Conservation (phyloP, 176 grass and related monocot species). For the Paspalum notatum region DNA sequence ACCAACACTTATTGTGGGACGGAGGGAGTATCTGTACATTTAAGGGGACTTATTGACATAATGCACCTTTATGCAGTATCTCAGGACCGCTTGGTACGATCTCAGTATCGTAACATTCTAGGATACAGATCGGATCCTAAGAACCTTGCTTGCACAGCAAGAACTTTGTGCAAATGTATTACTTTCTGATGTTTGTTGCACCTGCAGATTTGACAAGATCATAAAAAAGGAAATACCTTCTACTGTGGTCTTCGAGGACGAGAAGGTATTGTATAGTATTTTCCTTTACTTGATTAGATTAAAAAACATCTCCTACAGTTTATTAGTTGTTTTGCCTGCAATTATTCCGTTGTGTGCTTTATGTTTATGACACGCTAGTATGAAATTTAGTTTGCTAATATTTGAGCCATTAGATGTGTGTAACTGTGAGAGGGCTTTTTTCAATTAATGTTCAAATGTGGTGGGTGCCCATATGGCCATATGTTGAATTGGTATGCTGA, state of each 20-base stretch:
- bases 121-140: too few relatives aligned
- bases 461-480: not conserved
- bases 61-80: too few relatives aligned
- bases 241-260: constrained; percentile 83
- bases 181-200: constrained; percentile 43
- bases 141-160: not conserved
- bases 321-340: not conserved
- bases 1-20: too few relatives aligned
- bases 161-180: constrained; percentile 17
- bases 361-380: not conserved
- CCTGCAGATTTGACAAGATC: constrained; percentile 95
- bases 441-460: not conserved
- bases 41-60: too few relatives aligned
- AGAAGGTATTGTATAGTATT: constrained; percentile 58
- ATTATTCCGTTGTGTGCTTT: not conserved
- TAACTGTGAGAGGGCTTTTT: not conserved
- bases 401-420: not conserved
- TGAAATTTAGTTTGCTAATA: not conserved
- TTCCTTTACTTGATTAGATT: not conserved
- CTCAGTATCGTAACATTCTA: too few relatives aligned
- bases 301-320: not conserved
- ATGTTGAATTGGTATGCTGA: not conserved
- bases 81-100: too few relatives aligned
- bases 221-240: constrained; percentile 93
- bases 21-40: too few relatives aligned